Conservation (phyloP, 2,329 filamentous ascomycete species). For the Hymenoscyphus repandus region DNA sequence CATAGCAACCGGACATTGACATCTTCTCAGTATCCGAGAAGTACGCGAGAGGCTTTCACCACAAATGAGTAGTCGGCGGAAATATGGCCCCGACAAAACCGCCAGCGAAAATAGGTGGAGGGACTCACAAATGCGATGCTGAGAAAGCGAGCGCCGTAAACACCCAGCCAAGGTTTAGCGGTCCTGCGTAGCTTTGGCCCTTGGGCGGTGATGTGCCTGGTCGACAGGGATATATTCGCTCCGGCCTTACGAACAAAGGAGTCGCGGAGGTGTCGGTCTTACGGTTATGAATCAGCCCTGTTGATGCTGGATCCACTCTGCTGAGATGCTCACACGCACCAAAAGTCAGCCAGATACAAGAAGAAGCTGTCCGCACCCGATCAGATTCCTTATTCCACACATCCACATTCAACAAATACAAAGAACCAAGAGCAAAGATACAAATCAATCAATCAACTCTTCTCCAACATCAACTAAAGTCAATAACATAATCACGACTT, state of each 20-base stretch:
- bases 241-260: slow-evolving; percentile 6
- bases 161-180: neutral
- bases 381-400: slow-evolving; percentile 4
- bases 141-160: neutral
- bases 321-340: neutral
- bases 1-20: neutral
- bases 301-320: neutral
- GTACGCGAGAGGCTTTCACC: neutral
- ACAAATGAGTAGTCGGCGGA: neutral
- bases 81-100: slow-evolving; percentile 1
- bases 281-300: slow-evolving; percentile 9
- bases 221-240: neutral
- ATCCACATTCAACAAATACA: slow-evolving; percentile 5
- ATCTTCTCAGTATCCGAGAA: neutral
- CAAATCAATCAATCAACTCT: slow-evolving; percentile 5
- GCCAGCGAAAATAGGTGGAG: neutral
- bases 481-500: neutral
- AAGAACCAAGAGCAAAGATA: slow-evolving; percentile 1
- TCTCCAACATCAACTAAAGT: neutral
- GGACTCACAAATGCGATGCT: neutral
- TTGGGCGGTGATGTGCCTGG: neutral
- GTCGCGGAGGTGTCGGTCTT: slow-evolving; percentile 11
- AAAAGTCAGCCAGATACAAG: slow-evolving; percentile 11
- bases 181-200: slow-evolving; percentile 2
- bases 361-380: slow-evolving; percentile 8